Base-by-base conservation (phyloP, 208 protist species). In the Sergeia podlipaevii region DNA sequence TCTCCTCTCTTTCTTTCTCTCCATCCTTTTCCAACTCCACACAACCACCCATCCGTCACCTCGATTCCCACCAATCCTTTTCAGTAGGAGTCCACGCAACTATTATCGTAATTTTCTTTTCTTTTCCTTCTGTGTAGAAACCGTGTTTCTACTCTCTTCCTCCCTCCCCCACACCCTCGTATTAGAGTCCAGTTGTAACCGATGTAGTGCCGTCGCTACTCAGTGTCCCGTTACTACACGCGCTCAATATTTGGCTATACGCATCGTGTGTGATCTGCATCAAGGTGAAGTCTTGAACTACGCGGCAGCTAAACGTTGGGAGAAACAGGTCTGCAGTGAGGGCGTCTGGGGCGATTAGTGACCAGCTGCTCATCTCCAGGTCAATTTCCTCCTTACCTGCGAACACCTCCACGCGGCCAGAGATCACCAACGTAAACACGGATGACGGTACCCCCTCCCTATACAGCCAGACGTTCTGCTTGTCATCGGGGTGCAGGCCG, bases 401-500 rank as follows among this genome's bases (percentile, higher is more conserved):
- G 62, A 95, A 93, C 3, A 92, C 78, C 70, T 95, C 82, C 26
- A 95, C 82, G 5, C 70, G 70, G 32, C 90, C 90, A 23, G 83
- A 69, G 26, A 96, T 76, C 34, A 96, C 70, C 20, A 96, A 48
- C 2, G 90, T 95, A 65, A 96, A 94, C 23, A 86, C 61, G 33
- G 74, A 70, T 24, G 87, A 84, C 15, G 87, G 80, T 2, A 89
- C 65, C 27, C 85, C 83, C 47, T 79, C 70, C 6, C 83, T 79
- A 64, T 96, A 96, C 21, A 96, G 66, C 87, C 90, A 96, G 18
- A 96, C 72, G 46, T 94, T 96, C 57, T 87, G 77, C 47, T 85
- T 85, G 59, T 92, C 82, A 7, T 92, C 76, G 11, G 74, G 42
- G 5, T 77, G 63, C 48, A 93, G 64, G 23, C 86, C 85, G 42